phyloP scores from a whole-genome alignment of 2,329 filamentous ascomycete species.

The Fusarium chlamydosporum region DNA sequence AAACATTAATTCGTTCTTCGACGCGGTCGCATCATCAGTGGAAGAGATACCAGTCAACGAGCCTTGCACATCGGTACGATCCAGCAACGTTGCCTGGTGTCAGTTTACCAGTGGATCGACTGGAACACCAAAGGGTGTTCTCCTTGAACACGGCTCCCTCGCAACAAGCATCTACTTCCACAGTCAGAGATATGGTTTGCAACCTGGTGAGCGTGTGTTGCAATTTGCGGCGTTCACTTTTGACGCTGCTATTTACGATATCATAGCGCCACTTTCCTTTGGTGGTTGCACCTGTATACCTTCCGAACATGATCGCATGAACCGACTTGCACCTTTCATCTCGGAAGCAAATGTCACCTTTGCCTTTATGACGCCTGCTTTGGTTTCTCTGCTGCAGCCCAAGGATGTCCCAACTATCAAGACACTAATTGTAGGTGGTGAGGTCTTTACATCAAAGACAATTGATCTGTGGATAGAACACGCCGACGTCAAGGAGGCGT shows the following conservation, averaged over 20 bases:
- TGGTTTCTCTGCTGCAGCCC: slow-evolving; percentile 1
- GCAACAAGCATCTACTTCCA: slow-evolving; percentile 1
- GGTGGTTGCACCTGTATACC: slow-evolving; percentile 1
- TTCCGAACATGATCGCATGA: slow-evolving; percentile 5
- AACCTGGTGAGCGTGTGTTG: slow-evolving; percentile 1
- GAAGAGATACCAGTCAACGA: background rate
- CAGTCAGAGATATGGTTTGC: background rate
- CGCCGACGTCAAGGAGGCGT: background rate
- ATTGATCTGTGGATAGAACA: slow-evolving; percentile 4
- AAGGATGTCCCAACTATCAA: slow-evolving; percentile 2
- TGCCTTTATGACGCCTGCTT: slow-evolving; percentile 2
- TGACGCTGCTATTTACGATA: slow-evolving; percentile 6
- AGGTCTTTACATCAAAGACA: background rate
- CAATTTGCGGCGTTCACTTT: slow-evolving; percentile 7
- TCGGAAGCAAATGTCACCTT: slow-evolving; percentile 1
- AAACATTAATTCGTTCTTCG: background rate
- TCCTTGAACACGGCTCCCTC: slow-evolving; percentile 7
- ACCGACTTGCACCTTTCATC: slow-evolving; percentile 7
- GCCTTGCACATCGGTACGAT: background rate
- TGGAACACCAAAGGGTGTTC: slow-evolving; percentile 7
- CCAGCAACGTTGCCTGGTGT: slow-evolving; percentile 4
- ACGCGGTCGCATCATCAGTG: background rate
- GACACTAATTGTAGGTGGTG: slow-evolving; percentile 2
- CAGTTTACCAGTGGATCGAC: slow-evolving; percentile 3
- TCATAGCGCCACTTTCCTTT: slow-evolving; percentile 1